Conservation (phyloP, 2,329 filamentous ascomycete species). For the Hypoxylon sp. region DNA sequence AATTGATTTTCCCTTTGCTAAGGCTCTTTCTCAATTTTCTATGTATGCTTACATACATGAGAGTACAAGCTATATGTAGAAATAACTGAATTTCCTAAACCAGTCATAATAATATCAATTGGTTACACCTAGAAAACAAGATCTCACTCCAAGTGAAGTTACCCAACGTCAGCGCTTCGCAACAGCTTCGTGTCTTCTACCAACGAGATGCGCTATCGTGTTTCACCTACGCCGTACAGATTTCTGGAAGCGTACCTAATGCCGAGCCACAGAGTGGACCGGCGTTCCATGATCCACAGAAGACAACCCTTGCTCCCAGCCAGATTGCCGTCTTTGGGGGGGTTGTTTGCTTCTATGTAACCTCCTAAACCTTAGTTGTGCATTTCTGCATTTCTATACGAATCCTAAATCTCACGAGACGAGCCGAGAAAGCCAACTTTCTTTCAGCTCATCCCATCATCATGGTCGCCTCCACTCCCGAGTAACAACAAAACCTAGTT, state of each 20-base stretch:
- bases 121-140: slow-evolving; percentile 15
- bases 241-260: slow-evolving; percentile 14
- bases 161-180: slow-evolving; percentile 15
- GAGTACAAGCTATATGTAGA: no score
- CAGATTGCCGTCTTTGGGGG: slow-evolving; percentile 25
- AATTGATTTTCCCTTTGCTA: neutral
- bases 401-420: slow-evolving; percentile 34
- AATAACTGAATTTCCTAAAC: no score
- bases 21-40: neutral
- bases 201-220: slow-evolving; percentile 16
- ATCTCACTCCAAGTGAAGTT: slow-evolving; percentile 9
- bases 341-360: slow-evolving; percentile 7
- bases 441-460: slow-evolving; percentile 8
- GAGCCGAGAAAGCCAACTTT: slow-evolving; percentile 26
- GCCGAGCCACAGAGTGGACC: slow-evolving; percentile 33
- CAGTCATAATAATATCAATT: slow-evolving; percentile 1
- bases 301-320: slow-evolving; percentile 23
- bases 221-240: slow-evolving; percentile 20
- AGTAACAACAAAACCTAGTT: slow-evolving; percentile 19
- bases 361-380: slow-evolving; percentile 25
- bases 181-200: slow-evolving; percentile 12
- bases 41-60: neutral
- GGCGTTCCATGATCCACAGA: slow-evolving; percentile 21
- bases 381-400: slow-evolving; percentile 28
- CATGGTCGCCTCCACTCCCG: slow-evolving; percentile 20